Evolutionary conservation across 495 filamentous ascomycete species (phyloP).

Genomic region (Monascus purpureus): DNA sequence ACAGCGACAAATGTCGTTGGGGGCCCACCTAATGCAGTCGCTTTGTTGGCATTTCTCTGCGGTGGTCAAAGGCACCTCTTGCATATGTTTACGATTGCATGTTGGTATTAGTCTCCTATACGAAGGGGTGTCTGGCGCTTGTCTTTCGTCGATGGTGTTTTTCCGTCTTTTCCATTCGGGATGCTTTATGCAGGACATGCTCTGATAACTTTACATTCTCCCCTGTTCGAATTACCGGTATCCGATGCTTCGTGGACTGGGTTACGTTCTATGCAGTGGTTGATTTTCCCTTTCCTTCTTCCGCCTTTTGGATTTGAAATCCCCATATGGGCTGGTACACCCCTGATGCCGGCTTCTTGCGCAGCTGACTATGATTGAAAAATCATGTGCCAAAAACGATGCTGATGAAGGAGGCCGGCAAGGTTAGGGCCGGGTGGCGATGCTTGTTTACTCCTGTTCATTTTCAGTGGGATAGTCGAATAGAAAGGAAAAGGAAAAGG

Average conservation of each 20-base stretch:
- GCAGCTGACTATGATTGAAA: background rate
- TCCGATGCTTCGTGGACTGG: constrained; percentile 14
- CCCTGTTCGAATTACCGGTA: constrained; percentile 15
- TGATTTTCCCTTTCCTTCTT: constrained; percentile 13
- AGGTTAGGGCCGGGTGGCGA: background rate
- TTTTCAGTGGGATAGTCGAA: too few species aligned
- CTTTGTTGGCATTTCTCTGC: background rate
- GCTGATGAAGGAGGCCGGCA: background rate
- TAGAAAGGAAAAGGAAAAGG: too few species aligned
- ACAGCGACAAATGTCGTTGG: constrained; percentile 3
- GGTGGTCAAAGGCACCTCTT: constrained; percentile 27
- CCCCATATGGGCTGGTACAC: background rate
- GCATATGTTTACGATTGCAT: constrained; percentile 35
- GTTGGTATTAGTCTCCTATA: constrained; percentile 21
- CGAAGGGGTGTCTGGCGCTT: constrained; percentile 28
- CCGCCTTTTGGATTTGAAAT: constrained; percentile 2
- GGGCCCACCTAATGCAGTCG: background rate
- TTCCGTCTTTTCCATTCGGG: constrained; percentile 9
- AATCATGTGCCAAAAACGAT: background rate
- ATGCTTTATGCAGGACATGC: constrained; percentile 7
- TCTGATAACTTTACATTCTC: constrained; percentile 26
- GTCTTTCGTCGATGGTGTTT: constrained; percentile 1
- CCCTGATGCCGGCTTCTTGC: background rate
- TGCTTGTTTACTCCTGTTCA: background rate
- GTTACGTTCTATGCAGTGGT: constrained; percentile 3